Evolutionary conservation across 2,329 filamentous ascomycete species (phyloP), one percentile per base, ranked within the genome.

Genomic region (Verticillium alfalfae): DNA sequence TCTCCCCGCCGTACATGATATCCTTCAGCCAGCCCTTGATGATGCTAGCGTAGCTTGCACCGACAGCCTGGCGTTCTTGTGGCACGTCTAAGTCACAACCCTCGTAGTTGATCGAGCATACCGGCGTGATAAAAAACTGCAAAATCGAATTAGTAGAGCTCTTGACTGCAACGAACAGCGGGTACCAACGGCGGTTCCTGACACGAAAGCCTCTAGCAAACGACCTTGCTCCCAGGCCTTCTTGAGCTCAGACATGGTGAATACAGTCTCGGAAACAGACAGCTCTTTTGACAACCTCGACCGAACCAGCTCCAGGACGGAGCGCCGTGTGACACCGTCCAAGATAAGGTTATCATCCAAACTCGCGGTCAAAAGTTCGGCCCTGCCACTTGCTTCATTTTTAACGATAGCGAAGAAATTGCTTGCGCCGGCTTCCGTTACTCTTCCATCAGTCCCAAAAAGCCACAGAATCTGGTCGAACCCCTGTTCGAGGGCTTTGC

Each of bases 401-500:
- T 45, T 56, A 7, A 62, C 36, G 34, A 64, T 18, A 34, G 22
- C 52, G 12, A 64, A 64, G 26, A 63, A 54, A 16, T 63, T 64
- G 10, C 31, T 45, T 5, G 59, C 15, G 8, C 57, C 61, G 1
- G 61, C 63, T 37, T 64, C 63, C 1, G 63, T 64, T 22, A 61
- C 41, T 22, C 58, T 49, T 2, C 54, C 34, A 16, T 63, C 61
- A 0, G 59, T 52, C 1, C 63, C 61, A 38, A 63, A 64, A 1
- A 64, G 63, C 61, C 63, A 64, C n/a, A 63, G 45, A 10, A 64
- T 38, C 52, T 64, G 63, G 12, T 64, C 63, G 22, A 57, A 67
- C 1, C 65, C 66, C 3, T 57, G 34, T 2, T 34, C 37, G 2
- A 59, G 55, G 5, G 65, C 65, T 13, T 62, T 64, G 13, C 57